phyloP scores from a whole-genome alignment of 2,329 filamentous ascomycete genomes.

The Coleophoma cylindrospora region DNA sequence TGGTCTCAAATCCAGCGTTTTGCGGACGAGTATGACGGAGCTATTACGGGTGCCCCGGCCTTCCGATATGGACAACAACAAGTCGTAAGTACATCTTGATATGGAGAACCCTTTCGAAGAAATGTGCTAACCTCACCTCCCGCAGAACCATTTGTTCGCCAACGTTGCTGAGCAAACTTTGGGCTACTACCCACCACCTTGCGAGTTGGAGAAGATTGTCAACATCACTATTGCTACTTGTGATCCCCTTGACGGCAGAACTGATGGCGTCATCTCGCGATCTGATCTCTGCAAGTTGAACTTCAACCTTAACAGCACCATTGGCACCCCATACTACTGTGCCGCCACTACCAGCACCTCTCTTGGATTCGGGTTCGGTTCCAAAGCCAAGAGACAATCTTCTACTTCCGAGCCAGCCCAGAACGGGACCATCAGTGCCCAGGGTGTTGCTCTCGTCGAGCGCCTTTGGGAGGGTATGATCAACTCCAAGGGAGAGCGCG shows the following conservation, averaged over 20 bases:
- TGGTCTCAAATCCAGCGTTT: conserved; percentile 28
- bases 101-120: not conserved
- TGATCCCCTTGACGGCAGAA: conserved; percentile 46
- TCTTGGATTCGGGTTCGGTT: not conserved
- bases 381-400: not conserved
- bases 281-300: conserved; percentile 39
- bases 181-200: conserved; percentile 34
- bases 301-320: conserved; percentile 37
- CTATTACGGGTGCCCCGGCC: conserved; percentile 31
- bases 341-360: conserved; percentile 21
- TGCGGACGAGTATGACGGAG: conserved; percentile 30
- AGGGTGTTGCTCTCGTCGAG: conserved; percentile 27
- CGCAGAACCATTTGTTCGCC: conserved; percentile 26
- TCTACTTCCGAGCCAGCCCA: conserved; percentile 1
- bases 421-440: conserved; percentile 21
- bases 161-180: conserved; percentile 30
- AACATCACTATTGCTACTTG: conserved; percentile 48
- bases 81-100: not conserved
- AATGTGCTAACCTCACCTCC: not conserved
- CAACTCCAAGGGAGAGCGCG: conserved; percentile 28
- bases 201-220: conserved; percentile 41
- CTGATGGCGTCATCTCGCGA: conserved; percentile 46
- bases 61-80: conserved; percentile 28
- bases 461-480: conserved; percentile 28
- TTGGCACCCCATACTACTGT: conserved; percentile 39